Base-by-base conservation (phyloP, 331 rosid species). In the Cydonia oblonga region DNA sequence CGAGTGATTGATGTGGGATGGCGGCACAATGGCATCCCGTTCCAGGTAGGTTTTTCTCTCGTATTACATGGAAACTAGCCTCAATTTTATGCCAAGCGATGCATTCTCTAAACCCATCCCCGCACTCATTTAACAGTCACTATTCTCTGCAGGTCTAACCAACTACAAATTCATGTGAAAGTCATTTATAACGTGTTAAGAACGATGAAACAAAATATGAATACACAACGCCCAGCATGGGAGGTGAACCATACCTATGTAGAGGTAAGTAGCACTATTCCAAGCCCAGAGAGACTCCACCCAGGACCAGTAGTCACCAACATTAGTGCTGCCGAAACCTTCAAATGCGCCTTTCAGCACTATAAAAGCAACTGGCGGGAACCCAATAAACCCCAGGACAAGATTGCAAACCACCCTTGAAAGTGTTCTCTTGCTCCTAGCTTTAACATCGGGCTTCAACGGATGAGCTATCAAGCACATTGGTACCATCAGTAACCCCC, bases 251-350 rank as follows among this genome's bases (percentile, higher is more conserved):
- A 89, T 78, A 71, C 90, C 92, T 20, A 90, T 74, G 63, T 78
- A 93, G 67, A 93, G 90, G 83, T 90, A 93, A 72, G 97, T 89
- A 22, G 96, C 98, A 84, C 98, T 90, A 68, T 82, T 93, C 98
- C 98, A 93, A 60, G 83, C 80, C 97, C 98, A 93, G 69, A 93
- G 97, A 71, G 92, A 85, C 81, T 90, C 97, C 84, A 86, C 76
- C 98, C 98, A 93, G 76, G 76, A 76, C 97, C 98, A 93, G 84
- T 86, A 93, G 51, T 87, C 92, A 64, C 92, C 84, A 26, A 82
- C 80, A 59, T 69, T 78, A 58, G 71, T 9, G 65, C 79, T 75
- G 70, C 62, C 13, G 70, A 64, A 77, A 46, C 83, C 92, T 82
- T 80, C 95, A 25, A 85, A 85, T 26, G 81, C 81, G 25, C 75